A percentile compares a stretch with the other conserved stretches of the same genome.
Evolutionary conservation across 1,284 basidiomycete genomes (phyloP).

Genomic region (Pseudozyma tsukubaensis): DNA sequence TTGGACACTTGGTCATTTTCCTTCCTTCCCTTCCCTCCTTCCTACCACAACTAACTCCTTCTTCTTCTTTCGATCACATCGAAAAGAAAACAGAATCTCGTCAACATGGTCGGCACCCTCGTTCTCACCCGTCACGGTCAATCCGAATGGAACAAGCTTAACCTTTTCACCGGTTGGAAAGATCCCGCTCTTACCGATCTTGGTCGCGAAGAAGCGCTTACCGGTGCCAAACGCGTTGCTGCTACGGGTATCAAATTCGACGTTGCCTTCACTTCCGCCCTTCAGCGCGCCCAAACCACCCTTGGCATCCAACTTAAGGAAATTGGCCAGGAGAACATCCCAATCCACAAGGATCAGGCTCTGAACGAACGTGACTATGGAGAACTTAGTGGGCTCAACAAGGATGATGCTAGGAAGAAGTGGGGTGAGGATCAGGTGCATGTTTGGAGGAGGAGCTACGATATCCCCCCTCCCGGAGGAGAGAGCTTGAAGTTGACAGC

Average conservation of each 20-base stretch:
- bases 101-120: conserved; percentile 58
- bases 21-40: neutral
- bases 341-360: conserved; percentile 69
- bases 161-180: conserved; percentile 69
- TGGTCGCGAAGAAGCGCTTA: conserved; percentile 66
- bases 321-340: conserved; percentile 68
- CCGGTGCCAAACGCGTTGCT: conserved; percentile 66
- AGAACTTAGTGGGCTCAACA: conserved; percentile 70
- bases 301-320: conserved; percentile 70
- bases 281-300: conserved; percentile 70
- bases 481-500: conserved; percentile 70
- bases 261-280: conserved; percentile 70
- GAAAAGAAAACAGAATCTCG: too few species aligned
- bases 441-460: conserved; percentile 69
- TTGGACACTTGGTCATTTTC: too few species aligned
- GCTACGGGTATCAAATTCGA: conserved; percentile 67
- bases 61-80: neutral
- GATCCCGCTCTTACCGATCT: conserved; percentile 68
- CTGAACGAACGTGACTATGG: conserved; percentile 71
- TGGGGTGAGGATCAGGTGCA: conserved; percentile 71
- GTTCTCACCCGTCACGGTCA: conserved; percentile 69
- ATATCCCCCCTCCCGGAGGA: conserved; percentile 70
- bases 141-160: conserved; percentile 69
- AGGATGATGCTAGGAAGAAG: conserved; percentile 70
- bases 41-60: too few species aligned